Evolutionary conservation across 768 basidiomycete genomes (phyloP), one percentile per base, ranked within the genome.

Genomic region (Termitomyces sp.): DNA sequence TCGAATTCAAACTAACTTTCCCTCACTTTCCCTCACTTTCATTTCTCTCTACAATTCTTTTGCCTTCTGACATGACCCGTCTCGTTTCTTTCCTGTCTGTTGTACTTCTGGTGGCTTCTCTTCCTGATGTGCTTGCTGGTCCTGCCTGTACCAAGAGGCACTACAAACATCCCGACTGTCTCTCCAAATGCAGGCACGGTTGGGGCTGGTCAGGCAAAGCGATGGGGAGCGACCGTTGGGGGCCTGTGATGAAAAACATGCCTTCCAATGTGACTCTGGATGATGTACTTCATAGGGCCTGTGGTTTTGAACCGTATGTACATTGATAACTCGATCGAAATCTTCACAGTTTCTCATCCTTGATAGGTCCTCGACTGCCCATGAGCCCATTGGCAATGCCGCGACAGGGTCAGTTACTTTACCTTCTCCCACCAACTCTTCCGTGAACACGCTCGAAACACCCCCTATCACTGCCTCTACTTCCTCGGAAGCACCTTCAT

Each of bases 141-240:
- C 79, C 79, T 46, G 75, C 79, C 34, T 79, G 79, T 61, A 69
- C 77, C 42, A 69, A 64, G 60, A 75, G 73, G 58, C 59, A 75
- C 58, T 70, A 64, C 58, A 63, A 71, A 42, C 61, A 67, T n/a
- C 55, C 64, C 16, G 69, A 74, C 42, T 80, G 79, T 59, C 59
- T 79, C 41, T 57, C 66, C 41, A 61, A 59, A 57, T 81, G 79
- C 65, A 73, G 69, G 61, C 60, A 67, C 18, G 72, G 67, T 60
- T 80, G 78, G 78, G 79, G 80, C 0, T 79, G 76, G 74, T 69
- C 76, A 14, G 79, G 79, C 20, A 63, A 64, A 14, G 68, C 74
- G 54, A 81, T 84, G 78, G 79, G 79, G 57, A 72, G 70, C n/a
- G 77, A 84, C 65, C 76, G 72, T 29, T 86, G 83, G 83, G 84